phyloP scores from a whole-genome alignment of 2,329 filamentous ascomycete species.

The Meredithiella fracta region DNA sequence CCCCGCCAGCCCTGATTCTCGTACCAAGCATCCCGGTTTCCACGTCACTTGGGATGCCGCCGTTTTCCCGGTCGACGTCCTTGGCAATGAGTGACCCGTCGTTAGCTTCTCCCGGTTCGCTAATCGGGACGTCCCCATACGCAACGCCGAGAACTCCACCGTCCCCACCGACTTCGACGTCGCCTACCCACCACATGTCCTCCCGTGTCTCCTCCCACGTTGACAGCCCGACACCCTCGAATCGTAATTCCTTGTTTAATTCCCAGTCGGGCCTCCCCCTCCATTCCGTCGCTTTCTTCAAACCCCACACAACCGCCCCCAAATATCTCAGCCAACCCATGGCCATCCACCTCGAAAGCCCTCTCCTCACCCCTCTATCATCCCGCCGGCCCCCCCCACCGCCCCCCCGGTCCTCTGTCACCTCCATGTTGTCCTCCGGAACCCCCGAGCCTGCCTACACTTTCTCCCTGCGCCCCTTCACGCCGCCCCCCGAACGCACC shows the following conservation, averaged over 20 bases:
- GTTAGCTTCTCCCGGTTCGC: neutral
- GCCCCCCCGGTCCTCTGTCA: neutral
- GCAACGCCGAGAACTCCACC: neutral
- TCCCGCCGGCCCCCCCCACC: neutral
- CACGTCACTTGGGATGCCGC: neutral
- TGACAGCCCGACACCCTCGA: neutral
- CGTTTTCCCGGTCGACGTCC: neutral
- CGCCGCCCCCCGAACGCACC: neutral
- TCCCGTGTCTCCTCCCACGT: neutral
- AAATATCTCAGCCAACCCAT: conserved; percentile 11
- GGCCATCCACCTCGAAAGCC: conserved; percentile 1
- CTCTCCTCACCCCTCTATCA: neutral
- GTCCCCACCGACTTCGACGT: neutral
- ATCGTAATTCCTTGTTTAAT: conserved; percentile 1
- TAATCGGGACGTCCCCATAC: neutral
- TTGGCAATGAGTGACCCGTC: neutral
- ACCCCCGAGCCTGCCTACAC: neutral
- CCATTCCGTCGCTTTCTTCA: conserved; percentile 2
- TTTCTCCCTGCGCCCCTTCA: neutral
- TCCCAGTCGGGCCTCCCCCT: conserved; percentile 5
- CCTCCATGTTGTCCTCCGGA: neutral
- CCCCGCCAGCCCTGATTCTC: neutral
- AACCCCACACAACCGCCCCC: conserved; percentile 4
- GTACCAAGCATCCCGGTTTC: neutral
- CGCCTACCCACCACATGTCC: neutral